Conservation (phyloP, 805 yeast genomes). For the Lachancea nothofagi region DNA sequence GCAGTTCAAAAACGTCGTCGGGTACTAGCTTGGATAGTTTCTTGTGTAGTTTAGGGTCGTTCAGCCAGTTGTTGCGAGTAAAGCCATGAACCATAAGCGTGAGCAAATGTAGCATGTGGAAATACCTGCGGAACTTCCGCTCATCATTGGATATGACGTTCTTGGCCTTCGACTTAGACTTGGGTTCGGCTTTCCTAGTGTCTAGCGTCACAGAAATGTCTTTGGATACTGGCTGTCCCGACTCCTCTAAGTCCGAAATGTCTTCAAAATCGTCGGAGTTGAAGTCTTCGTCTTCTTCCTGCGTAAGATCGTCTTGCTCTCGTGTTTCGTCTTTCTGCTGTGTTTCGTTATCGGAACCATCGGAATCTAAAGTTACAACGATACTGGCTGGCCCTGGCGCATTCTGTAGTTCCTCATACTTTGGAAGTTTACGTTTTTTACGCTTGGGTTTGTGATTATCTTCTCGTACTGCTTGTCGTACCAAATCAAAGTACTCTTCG, state of each 20-base stretch:
- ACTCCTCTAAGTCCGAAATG: conserved; percentile 16
- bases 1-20: conserved; percentile 38
- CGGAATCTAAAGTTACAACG: conserved; percentile 12
- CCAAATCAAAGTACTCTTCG: conserved; percentile 30
- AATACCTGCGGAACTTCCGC: conserved; percentile 41
- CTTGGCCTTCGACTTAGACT: conserved; percentile 14
- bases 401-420: conserved; percentile 1
- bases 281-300: conserved; percentile 22
- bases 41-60: conserved; percentile 39
- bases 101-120: conserved; percentile 57
- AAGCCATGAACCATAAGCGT: conserved; percentile 62
- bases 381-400: conserved; percentile 9
- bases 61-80: conserved; percentile 70
- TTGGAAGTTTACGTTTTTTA: conserved; percentile 11
- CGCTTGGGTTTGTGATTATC: conserved; percentile 19
- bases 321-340: not conserved
- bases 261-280: conserved; percentile 26
- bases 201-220: conserved; percentile 29
- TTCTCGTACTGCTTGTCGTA: conserved; percentile 27
- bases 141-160: conserved; percentile 50
- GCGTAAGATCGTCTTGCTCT: not conserved
- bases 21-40: conserved; percentile 46
- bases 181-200: conserved; percentile 11
- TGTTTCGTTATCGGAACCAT: conserved; percentile 3
- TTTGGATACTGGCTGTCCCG: conserved; percentile 15